Evolutionary conservation across 352 stramenopile species (phyloP).

Genomic region (Thalassiosira sp.): DNA sequence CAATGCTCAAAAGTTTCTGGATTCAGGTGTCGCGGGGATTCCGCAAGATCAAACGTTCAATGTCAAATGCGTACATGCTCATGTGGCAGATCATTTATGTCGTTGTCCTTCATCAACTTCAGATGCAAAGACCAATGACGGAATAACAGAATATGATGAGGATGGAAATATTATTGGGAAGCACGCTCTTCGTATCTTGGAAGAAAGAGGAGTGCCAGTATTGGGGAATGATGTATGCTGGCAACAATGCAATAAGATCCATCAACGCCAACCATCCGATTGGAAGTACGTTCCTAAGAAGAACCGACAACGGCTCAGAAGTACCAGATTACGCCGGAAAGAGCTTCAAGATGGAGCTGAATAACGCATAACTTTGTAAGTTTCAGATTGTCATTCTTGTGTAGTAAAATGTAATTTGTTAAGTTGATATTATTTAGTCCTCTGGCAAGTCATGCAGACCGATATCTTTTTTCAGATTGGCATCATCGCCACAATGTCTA

Average conservation of each 20-base stretch:
- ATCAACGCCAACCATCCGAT: not conserved
- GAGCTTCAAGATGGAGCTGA: constrained; percentile 4
- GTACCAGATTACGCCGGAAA: constrained; percentile 26
- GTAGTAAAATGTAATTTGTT: too few species aligned
- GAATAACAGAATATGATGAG: not conserved
- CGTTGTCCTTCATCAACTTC: constrained; percentile 16
- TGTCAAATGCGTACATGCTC: constrained; percentile 44
- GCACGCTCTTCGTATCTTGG: constrained; percentile 22
- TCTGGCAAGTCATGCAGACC: constrained; percentile 22
- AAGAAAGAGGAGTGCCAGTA: constrained; percentile 24
- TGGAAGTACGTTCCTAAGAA: constrained; percentile 40
- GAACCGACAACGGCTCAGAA: constrained; percentile 32
- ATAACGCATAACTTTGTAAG: too few species aligned
- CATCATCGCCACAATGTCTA: constrained; percentile 19
- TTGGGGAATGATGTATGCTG: constrained; percentile 41
- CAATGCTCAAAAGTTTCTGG: constrained; percentile 40
- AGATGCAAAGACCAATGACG: not conserved
- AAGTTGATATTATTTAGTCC: too few species aligned
- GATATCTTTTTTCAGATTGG: constrained; percentile 18
- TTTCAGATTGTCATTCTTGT: too few species aligned
- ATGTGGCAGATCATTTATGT: constrained; percentile 44
- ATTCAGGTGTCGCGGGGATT: constrained; percentile 30
- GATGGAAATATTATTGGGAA: constrained; percentile 32
- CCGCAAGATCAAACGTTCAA: constrained; percentile 22
- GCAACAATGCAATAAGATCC: constrained; percentile 29